phyloP scores from a whole-genome alignment of 2,329 filamentous ascomycete species.

The Pseudocercospora fijiensis region DNA sequence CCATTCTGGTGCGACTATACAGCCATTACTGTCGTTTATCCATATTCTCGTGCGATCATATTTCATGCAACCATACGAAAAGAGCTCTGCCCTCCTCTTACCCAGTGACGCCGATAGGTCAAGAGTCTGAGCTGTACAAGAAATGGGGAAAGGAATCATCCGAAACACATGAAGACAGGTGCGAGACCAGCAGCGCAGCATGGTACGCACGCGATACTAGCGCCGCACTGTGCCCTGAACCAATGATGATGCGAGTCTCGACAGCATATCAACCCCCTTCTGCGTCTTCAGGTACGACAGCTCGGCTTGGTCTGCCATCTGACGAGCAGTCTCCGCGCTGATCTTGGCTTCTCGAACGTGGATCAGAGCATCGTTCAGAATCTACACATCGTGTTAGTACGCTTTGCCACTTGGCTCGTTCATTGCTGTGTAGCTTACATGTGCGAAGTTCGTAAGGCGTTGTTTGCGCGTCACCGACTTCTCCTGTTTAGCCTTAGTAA shows the following conservation, averaged over 20 bases:
- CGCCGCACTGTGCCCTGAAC: constrained; percentile 6
- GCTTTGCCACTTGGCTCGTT: background rate
- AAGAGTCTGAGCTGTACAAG: background rate
- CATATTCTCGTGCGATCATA: constrained; percentile 2
- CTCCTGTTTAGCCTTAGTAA: constrained; percentile 17
- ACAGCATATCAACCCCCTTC: constrained; percentile 29
- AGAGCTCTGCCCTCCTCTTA: background rate
- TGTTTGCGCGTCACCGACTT: constrained; percentile 5
- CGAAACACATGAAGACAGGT: background rate
- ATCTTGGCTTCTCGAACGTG: constrained; percentile 32
- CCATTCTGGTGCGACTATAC: background rate
- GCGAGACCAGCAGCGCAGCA: background rate
- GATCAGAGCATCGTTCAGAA: constrained; percentile 30
- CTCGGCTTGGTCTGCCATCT: constrained; percentile 30
- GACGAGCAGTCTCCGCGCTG: constrained; percentile 29
- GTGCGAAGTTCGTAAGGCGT: constrained; percentile 21
- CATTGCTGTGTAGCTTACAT: constrained; percentile 17
- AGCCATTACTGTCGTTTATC: background rate
- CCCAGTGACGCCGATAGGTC: constrained; percentile 1
- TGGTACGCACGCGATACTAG: background rate
- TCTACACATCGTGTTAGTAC: constrained; percentile 7
- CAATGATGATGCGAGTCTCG: constrained; percentile 17
- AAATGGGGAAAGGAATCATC: background rate
- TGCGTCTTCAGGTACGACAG: constrained; percentile 32
- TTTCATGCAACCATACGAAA: background rate